These are phyloP conservation scores for Psilocybe tampanensis DNA, from an alignment of 768 basidiomycete species.

Conservation along the genomic window DNA sequence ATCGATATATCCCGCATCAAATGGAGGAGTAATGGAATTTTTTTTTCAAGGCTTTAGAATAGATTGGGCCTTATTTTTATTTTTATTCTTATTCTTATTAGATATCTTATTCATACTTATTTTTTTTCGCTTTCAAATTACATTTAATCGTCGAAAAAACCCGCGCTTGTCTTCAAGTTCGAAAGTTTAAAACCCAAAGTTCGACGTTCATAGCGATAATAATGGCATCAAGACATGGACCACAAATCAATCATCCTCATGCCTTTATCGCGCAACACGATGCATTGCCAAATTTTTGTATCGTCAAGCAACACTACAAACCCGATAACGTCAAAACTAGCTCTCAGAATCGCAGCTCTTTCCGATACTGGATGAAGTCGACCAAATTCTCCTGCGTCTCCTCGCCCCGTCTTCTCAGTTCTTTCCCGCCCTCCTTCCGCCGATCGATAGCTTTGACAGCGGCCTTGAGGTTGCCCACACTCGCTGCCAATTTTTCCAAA, in stretches of 20 bases:
- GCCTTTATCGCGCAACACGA: too few relatives aligned
- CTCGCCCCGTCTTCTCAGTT: constrained; percentile 69
- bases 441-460: constrained; percentile 67
- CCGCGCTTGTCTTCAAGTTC: too few relatives aligned
- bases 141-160: too few relatives aligned
- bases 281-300: too few relatives aligned
- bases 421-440: constrained; percentile 65
- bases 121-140: background rate
- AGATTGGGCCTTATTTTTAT: background rate
- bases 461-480: constrained; percentile 63
- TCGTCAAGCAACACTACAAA: background rate
- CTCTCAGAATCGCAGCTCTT: constrained; percentile 47
- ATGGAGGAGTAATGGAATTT: background rate
- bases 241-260: too few relatives aligned
- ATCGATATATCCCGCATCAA: background rate
- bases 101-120: background rate
- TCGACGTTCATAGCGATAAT: too few relatives aligned
- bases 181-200: too few relatives aligned
- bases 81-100: background rate
- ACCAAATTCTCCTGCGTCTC: constrained; percentile 76
- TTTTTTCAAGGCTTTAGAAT: background rate
- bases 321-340: background rate
- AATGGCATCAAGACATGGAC: too few relatives aligned
- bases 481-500: constrained; percentile 54
- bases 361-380: constrained; percentile 77